Conservation (phyloP, 768 basidiomycete species). For the Cystobasidium tubakii region DNA sequence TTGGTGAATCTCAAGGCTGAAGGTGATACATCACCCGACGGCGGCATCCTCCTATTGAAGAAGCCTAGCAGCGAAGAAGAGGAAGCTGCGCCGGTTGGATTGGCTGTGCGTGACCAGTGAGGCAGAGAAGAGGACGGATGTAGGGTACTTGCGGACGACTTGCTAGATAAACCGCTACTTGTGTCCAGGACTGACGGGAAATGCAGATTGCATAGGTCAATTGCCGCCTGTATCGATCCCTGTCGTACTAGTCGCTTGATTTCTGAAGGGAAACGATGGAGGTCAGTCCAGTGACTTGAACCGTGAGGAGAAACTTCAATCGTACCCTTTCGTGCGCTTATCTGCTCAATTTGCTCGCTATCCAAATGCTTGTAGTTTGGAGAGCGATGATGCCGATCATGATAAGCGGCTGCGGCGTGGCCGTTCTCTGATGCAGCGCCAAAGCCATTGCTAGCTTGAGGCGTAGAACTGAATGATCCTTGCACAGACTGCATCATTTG, state of each 20-base stretch:
- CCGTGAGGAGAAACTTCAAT: background rate
- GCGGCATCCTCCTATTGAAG: background rate
- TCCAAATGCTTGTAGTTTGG: background rate
- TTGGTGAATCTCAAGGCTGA: background rate
- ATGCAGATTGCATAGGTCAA: conserved; percentile 20
- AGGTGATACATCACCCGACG: background rate
- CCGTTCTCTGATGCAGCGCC: background rate
- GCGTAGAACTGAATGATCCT: background rate
- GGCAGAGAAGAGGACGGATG: background rate
- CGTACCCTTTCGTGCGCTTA: conserved; percentile 21
- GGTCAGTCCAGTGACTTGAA: background rate
- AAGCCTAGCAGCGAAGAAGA: background rate
- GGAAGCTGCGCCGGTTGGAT: background rate
- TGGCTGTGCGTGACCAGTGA: background rate
- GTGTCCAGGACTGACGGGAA: conserved; percentile 25
- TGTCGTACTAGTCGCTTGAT: conserved; percentile 23
- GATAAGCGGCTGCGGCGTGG: background rate
- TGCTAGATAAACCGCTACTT: background rate
- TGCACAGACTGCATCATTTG: conserved; percentile 5
- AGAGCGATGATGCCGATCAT: background rate
- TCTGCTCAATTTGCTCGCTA: conserved; percentile 8
- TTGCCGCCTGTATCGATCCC: conserved; percentile 21
- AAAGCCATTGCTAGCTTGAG: background rate
- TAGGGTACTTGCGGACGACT: background rate
- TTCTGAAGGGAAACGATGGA: background rate